Evolutionary conservation across 208 protist species (phyloP), one percentile per base, ranked within the genome.

Genomic region (Naegleria gruberi): DNA sequence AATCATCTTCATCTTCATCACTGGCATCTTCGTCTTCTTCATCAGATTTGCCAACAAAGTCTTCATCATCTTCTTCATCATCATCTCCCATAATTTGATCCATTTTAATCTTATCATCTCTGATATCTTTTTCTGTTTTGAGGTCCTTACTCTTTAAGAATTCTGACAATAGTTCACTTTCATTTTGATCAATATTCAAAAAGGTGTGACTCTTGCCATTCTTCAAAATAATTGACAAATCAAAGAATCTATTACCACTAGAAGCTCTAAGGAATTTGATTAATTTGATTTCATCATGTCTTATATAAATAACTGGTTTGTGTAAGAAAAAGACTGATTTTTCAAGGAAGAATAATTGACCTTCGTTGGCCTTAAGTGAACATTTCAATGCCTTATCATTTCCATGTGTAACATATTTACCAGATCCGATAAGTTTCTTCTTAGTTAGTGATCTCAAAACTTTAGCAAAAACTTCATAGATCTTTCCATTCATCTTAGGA

Each of bases 321-420:
- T 87, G 43, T 19, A 87, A 51, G n/a, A 87, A 87, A 43, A 87
- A 87, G 41, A 87, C 17, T 8, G 37, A 45, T 40, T 87, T 87
- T 87, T 87, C 82, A 37, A 87, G 43, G 82, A 87, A 87, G n/a
- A 87, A 87, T 15, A 87, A 55, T 8, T 23, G n/a, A n/a, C 82
- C 82, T 87, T 87, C 82, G 43, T 55, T 55, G 17, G 82, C 82
- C 26, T 87, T 87, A 8, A 41, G 23, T n/a, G 43, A 55, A 30
- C 82, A 87, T 34, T 87, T 87, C 30, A 87, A 55, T 26, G 26
- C 82, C 12, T 47, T 55, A 6, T 87, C 44, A 37, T 17, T 37
- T 23, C 12, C 1, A 43, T 40, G 55, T 19, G 7, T 57, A 8
- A 17, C 55, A 37, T 45, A 87, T 7, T 55, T 87, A 41, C 82